phyloP scores from a whole-genome alignment of 257 asterid genomes.

The Jacaranda copaia region DNA sequence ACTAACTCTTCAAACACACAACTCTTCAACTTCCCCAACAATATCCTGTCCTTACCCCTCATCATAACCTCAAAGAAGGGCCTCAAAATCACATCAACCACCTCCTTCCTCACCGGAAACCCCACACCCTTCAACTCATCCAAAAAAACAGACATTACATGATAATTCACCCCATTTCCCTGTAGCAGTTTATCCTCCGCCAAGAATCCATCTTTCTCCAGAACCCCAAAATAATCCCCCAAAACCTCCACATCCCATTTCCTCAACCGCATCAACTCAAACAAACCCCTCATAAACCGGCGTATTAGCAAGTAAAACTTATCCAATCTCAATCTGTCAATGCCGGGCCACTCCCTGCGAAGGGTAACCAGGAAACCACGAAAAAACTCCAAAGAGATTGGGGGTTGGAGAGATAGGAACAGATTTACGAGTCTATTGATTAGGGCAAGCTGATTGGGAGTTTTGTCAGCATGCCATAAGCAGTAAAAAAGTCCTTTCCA shows the following conservation, averaged over 20 bases:
- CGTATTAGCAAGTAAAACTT: slow-evolving; percentile 67
- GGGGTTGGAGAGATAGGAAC: slow-evolving; percentile 41
- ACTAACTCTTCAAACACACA: slow-evolving; percentile 61
- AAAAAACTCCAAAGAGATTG: slow-evolving; percentile 52
- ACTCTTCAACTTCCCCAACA: slow-evolving; percentile 69
- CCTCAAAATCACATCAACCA: slow-evolving; percentile 49
- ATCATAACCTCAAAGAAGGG: slow-evolving; percentile 57
- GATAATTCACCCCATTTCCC: slow-evolving; percentile 78
- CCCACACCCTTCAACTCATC: slow-evolving; percentile 65
- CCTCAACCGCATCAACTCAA: slow-evolving; percentile 45
- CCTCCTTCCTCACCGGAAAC: slow-evolving; percentile 52
- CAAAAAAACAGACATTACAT: slow-evolving; percentile 61
- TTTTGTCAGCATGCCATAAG: slow-evolving; percentile 67
- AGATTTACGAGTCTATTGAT: slow-evolving; percentile 48
- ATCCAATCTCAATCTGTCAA: slow-evolving; percentile 66
- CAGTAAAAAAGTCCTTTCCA: slow-evolving; percentile 74
- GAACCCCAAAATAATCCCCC: slow-evolving; percentile 40
- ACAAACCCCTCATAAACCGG: slow-evolving; percentile 49
- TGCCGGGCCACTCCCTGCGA: slow-evolving; percentile 69
- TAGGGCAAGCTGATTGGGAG: slow-evolving; percentile 55
- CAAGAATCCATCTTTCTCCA: slow-evolving; percentile 53
- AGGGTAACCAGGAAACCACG: slow-evolving; percentile 49
- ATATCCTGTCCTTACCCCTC: slow-evolving; percentile 56
- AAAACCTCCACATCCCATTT: slow-evolving; percentile 58
- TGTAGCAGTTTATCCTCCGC: slow-evolving; percentile 53